Evolutionary conservation across 139 green algal genomes (phyloP).

Genomic region (Haematococcus lacustris): DNA sequence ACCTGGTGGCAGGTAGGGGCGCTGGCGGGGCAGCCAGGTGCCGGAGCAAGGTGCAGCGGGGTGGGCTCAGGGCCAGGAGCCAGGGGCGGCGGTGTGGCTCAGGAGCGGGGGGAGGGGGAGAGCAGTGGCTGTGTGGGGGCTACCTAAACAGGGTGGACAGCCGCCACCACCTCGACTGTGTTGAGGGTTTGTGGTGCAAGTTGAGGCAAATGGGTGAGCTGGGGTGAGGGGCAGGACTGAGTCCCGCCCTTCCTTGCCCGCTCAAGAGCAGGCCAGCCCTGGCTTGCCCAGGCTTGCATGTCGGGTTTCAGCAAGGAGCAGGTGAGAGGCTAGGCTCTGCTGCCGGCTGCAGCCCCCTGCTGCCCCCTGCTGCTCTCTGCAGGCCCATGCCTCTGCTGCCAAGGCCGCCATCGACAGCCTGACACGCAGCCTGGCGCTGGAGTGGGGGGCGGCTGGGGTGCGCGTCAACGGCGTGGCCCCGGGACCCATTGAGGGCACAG

Average conservation of each 20-base stretch:
- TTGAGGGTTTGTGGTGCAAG: slow-evolving; percentile 4
- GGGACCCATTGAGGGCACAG: slow-evolving; percentile 82
- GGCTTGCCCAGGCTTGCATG: too few species aligned
- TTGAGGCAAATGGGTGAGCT: background rate
- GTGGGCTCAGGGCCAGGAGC: background rate
- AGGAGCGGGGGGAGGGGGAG: background rate
- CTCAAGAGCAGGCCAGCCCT: too few species aligned
- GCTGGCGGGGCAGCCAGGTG: background rate
- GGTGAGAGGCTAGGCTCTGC: too few species aligned
- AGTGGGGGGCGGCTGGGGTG: slow-evolving; percentile 85
- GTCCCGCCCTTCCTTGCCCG: too few species aligned
- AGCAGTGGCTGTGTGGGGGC: background rate
- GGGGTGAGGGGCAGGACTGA: background rate
- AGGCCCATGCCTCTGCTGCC: slow-evolving; percentile 76
- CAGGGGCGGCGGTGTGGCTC: background rate
- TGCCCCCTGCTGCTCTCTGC: too few species aligned
- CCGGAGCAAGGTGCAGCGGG: background rate
- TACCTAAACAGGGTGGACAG: too few species aligned
- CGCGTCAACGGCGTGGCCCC: slow-evolving; percentile 83
- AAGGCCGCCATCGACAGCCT: slow-evolving; percentile 87
- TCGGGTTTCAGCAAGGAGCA: too few species aligned
- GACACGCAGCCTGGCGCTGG: slow-evolving; percentile 83
- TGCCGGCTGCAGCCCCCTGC: too few species aligned
- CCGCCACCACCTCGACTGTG: too few species aligned
- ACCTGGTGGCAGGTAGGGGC: slow-evolving; percentile 80